A percentile compares a stretch with the other conserved stretches of the same genome.
Evolutionary conservation across 306 rosid genomes (phyloP).

Genomic region (Pterocarpus macrocarpus): DNA sequence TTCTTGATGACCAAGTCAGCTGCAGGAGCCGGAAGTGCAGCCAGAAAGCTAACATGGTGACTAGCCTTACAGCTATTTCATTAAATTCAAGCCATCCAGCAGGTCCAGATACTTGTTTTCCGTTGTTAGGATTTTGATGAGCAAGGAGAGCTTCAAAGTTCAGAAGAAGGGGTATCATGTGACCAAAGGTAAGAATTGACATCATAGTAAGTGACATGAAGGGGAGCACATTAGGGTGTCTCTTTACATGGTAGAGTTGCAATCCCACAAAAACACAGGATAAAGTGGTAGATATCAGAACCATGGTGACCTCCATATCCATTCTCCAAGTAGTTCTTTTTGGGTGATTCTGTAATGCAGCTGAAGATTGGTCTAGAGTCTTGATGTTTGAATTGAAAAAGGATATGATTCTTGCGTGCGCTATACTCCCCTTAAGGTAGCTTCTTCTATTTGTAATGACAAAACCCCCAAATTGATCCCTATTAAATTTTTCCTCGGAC

Average conservation of each 20-base stretch:
- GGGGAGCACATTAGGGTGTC: slow-evolving; percentile 58
- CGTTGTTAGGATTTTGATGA: slow-evolving; percentile 39
- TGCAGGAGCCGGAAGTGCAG: slow-evolving; percentile 65
- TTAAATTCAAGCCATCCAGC: slow-evolving; percentile 66
- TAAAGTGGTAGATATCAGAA: slow-evolving; percentile 64
- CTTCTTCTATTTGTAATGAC: background rate
- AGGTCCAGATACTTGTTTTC: slow-evolving; percentile 37
- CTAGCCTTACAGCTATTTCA: slow-evolving; percentile 58
- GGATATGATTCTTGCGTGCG: slow-evolving; percentile 53
- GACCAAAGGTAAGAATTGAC: slow-evolving; percentile 54
- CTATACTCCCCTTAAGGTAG: slow-evolving; percentile 63
- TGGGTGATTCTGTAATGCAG: slow-evolving; percentile 7
- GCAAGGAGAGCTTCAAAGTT: slow-evolving; percentile 64
- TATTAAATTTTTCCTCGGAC: too few species aligned
- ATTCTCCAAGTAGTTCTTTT: slow-evolving; percentile 50
- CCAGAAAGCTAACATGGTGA: slow-evolving; percentile 64
- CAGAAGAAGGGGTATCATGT: slow-evolving; percentile 64
- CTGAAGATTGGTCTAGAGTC: slow-evolving; percentile 46
- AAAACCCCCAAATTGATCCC: too few species aligned
- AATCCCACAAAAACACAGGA: slow-evolving; percentile 61
- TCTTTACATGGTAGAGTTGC: slow-evolving; percentile 70
- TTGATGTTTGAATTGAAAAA: slow-evolving; percentile 53
- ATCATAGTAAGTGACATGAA: slow-evolving; percentile 68
- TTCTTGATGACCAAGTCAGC: slow-evolving; percentile 64
- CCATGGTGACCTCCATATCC: slow-evolving; percentile 67